Base-by-base conservation (phyloP, 305 asterid species). In the Lippia alba region DNA sequence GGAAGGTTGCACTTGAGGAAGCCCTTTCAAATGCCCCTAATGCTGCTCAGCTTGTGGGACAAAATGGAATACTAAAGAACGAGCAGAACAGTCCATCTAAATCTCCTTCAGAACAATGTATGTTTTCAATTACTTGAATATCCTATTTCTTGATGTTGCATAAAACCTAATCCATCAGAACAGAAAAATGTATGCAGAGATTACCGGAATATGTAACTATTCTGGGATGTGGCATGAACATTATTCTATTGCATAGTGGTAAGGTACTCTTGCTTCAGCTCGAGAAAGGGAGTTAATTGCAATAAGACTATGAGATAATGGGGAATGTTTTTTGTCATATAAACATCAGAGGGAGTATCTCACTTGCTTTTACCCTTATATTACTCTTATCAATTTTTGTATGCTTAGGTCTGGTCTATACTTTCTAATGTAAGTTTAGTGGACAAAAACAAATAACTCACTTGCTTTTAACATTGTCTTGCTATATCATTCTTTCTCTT, bases 1-100 rank as follows among this genome's bases (percentile, higher is more conserved):
- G 99, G 99, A 95, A 89, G 81, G 76, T 71, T 75, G 98, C 98
- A 67, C 97, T 95, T 74, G 99, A 95, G 81, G 96, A 90, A 82
- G 98, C 99, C 74, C 85, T 95, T 64, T 67, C 89, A 74, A 82
- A 87, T 87, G 99, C 99, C 67, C 99, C 99, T 64, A 86, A 70
- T 74, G 94, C 97, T 51, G 87, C 96, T 66, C 79, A 63, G 77
- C 94, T 78, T 51, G 39, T 77, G 76, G 97, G 93, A 59, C 99
- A 89, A 83, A 95, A 92, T 80, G 95, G 96, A 68, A 72, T 83
- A 64, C 63, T 85, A 70, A 89, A 80, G 86, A 90, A 85, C 12
- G 97, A 92, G 73, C 97, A 92, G 82, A 50, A 65, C 62, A 88
- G 82, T 76, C 82, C 80, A 61, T 68, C 76, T 62, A 98, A 90